Conservation (phyloP, 2,329 filamentous ascomycete species). For the Teratosphaeria zuluensis region DNA sequence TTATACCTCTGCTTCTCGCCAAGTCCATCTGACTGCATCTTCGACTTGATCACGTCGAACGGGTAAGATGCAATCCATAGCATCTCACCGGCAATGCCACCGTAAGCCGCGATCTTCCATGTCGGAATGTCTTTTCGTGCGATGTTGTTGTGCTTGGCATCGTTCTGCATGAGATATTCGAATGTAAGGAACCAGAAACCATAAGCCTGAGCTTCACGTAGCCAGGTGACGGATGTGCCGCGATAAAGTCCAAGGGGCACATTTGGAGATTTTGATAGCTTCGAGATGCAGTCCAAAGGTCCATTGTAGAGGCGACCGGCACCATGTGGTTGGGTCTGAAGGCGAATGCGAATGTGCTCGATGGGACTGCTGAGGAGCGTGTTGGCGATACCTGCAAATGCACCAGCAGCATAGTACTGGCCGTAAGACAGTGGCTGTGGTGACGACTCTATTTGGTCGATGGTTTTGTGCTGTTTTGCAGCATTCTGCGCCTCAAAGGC, state of each 20-base stretch:
- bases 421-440: constrained; percentile 55
- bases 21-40: constrained; percentile 98
- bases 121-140: constrained; percentile 68
- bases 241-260: constrained; percentile 71
- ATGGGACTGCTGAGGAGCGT: constrained; percentile 81
- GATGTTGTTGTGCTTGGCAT: constrained; percentile 67
- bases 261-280: constrained; percentile 62
- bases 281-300: constrained; percentile 81
- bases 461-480: constrained; percentile 22
- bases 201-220: constrained; percentile 89
- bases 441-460: constrained; percentile 16
- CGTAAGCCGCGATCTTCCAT: constrained; percentile 83
- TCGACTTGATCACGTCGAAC: constrained; percentile 96
- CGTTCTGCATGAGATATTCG: constrained; percentile 90
- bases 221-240: constrained; percentile 73
- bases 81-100: constrained; percentile 84
- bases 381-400: constrained; percentile 88
- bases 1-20: constrained; percentile 61
- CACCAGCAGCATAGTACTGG: constrained; percentile 85
- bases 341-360: constrained; percentile 89
- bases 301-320: constrained; percentile 67
- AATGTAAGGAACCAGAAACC: constrained; percentile 92
- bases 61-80: constrained; percentile 92
- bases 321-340: constrained; percentile 94
- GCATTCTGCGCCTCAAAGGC: constrained; percentile 70